Conservation (phyloP, 805 yeast species). For the Wickerhamomyces canadensis region DNA sequence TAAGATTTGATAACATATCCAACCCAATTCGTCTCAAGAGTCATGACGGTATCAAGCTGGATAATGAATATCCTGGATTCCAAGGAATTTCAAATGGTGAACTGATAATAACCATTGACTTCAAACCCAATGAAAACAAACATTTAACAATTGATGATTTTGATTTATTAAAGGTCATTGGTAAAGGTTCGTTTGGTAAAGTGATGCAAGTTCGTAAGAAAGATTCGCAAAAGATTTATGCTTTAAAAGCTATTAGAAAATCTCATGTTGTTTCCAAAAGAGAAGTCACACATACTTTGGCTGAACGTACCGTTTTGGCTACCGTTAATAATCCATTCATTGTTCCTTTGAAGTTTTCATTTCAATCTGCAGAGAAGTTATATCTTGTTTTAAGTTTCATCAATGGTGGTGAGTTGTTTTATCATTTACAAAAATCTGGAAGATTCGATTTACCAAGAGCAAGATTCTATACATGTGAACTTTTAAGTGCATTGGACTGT, state of each 20-base stretch:
- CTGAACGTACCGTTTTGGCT: conserved; percentile 93
- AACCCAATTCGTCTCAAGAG: conserved; percentile 56
- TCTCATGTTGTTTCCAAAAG: conserved; percentile 90
- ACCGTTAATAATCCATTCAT: conserved; percentile 92
- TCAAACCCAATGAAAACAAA: conserved; percentile 59
- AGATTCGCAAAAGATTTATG: conserved; percentile 92
- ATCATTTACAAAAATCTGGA: conserved; percentile 88
- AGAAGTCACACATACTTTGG: conserved; percentile 94
- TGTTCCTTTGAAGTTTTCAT: conserved; percentile 92
- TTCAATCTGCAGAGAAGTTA: conserved; percentile 94
- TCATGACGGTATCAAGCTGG: conserved; percentile 50
- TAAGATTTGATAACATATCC: conserved; percentile 45
- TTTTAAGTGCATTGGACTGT: conserved; percentile 88
- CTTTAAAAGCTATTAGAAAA: conserved; percentile 88
- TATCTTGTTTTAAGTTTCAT: conserved; percentile 88
- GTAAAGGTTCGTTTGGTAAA: conserved; percentile 97
- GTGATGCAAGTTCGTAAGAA: conserved; percentile 98
- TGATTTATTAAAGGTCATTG: conserved; percentile 89
- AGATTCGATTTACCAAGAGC: conserved; percentile 84
- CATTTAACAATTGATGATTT: conserved; percentile 86
- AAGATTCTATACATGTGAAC: conserved; percentile 90
- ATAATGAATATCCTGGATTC: conserved; percentile 24
- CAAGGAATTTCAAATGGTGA: conserved; percentile 34
- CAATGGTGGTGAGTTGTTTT: conserved; percentile 95
- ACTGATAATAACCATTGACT: conserved; percentile 60